phyloP scores from a whole-genome alignment of 2,329 filamentous ascomycete species.

The Dissoconium aciculare region DNA sequence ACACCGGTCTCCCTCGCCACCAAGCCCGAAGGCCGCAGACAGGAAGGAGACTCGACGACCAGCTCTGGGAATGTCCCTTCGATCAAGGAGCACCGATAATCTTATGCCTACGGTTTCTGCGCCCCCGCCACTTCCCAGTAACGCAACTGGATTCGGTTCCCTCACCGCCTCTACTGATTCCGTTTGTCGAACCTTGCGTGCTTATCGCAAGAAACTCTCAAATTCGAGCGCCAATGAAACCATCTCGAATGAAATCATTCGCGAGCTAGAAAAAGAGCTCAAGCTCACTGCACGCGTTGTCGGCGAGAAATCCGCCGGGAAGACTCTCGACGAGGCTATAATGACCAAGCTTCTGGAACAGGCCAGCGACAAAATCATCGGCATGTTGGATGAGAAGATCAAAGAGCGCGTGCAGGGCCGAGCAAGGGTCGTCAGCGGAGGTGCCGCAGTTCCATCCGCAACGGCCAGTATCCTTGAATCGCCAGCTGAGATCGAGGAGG shows the following conservation, averaged over 20 bases:
- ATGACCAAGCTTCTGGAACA: constrained; percentile 51
- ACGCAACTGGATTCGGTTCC: constrained; percentile 31
- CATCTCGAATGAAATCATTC: constrained; percentile 31
- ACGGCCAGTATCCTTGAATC: background rate
- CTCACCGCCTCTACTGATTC: constrained; percentile 41
- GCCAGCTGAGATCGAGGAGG: background rate
- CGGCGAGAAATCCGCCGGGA: constrained; percentile 28
- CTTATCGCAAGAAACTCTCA: constrained; percentile 43
- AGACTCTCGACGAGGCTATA: constrained; percentile 27
- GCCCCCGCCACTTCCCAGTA: constrained; percentile 9
- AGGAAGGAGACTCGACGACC: constrained; percentile 25
- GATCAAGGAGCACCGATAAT: constrained; percentile 30
- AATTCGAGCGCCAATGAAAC: constrained; percentile 31
- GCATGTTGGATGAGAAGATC: constrained; percentile 58
- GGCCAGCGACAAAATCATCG: constrained; percentile 58
- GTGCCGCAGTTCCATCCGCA: background rate
- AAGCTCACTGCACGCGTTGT: constrained; percentile 32
- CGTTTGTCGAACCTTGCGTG: constrained; percentile 40
- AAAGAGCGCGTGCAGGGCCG: constrained; percentile 25
- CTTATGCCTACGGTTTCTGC: constrained; percentile 13
- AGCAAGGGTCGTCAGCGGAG: background rate
- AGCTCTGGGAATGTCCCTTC: constrained; percentile 37
- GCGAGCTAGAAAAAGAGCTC: constrained; percentile 44
- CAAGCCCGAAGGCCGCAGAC: constrained; percentile 14
- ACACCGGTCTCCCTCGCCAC: constrained; percentile 31